Conservation (phyloP, 805 yeast genomes). For the Candida succiphila region DNA sequence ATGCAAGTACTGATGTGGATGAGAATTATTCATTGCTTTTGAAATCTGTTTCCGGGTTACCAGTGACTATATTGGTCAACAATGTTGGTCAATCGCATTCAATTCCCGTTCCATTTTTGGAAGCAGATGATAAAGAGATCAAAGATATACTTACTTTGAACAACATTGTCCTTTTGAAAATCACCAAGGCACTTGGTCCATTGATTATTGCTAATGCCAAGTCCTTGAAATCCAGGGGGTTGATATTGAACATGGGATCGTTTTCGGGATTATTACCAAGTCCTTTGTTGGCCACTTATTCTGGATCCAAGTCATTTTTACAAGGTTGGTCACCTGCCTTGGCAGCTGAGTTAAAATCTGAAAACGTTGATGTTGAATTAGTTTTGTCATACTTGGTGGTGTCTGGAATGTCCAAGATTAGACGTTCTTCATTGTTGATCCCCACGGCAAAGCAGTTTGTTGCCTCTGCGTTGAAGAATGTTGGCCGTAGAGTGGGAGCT, state of each 20-base stretch:
- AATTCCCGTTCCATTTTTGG: conserved; percentile 87
- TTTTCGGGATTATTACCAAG: conserved; percentile 93
- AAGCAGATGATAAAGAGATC: conserved; percentile 68
- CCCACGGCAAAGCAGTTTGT: conserved; percentile 84
- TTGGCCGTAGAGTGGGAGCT: conserved; percentile 87
- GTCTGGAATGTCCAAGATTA: conserved; percentile 91
- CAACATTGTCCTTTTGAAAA: conserved; percentile 71
- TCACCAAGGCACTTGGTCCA: conserved; percentile 77
- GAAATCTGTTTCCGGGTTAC: conserved; percentile 36
- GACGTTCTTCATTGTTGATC: conserved; percentile 60
- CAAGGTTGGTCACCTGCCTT: conserved; percentile 89
- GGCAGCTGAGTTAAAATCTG: conserved; percentile 67
- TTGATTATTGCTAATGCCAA: conserved; percentile 46
- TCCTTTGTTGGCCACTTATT: conserved; percentile 84
- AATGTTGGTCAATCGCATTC: conserved; percentile 94
- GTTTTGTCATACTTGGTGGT: conserved; percentile 85
- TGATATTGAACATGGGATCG: conserved; percentile 91
- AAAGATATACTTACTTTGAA: conserved; percentile 76
- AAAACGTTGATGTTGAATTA: conserved; percentile 77
- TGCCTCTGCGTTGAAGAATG: conserved; percentile 48
- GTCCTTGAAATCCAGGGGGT: conserved; percentile 43
- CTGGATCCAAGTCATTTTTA: conserved; percentile 92
- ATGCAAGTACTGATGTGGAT: conserved; percentile 56
- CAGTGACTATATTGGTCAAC: conserved; percentile 72
- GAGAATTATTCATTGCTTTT: conserved; percentile 46